phyloP scores from a whole-genome alignment of 768 basidiomycete species.

The Neoboletus magnificus region DNA sequence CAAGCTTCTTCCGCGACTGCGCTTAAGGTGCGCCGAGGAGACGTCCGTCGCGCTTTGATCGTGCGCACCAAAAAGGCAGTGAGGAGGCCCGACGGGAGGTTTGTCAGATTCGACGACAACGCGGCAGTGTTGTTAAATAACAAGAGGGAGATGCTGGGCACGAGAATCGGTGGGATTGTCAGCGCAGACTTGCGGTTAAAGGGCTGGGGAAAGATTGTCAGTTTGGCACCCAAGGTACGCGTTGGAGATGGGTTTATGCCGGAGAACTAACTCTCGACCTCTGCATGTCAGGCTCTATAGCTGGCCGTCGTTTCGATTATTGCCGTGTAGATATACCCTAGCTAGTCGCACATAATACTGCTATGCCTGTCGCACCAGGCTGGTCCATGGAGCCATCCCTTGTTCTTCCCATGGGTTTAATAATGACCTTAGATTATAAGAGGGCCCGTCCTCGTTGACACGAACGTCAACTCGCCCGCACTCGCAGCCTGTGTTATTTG shows the following conservation, averaged over 20 bases:
- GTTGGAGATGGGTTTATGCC: not conserved
- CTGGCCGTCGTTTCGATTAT: not conserved
- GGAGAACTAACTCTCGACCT: not conserved
- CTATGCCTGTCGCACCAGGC: not conserved
- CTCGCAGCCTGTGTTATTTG: not conserved
- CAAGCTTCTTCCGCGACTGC: slow-evolving; percentile 68
- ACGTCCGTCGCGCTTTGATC: slow-evolving; percentile 93
- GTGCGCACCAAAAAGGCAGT: slow-evolving; percentile 90
- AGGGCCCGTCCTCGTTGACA: not conserved
- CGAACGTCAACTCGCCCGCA: not conserved
- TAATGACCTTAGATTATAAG: no score
- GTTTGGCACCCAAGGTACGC: slow-evolving; percentile 82
- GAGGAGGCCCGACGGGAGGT: slow-evolving; percentile 81
- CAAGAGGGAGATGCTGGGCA: slow-evolving; percentile 94
- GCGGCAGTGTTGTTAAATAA: slow-evolving; percentile 92
- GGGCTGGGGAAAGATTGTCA: slow-evolving; percentile 93
- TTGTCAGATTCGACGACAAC: slow-evolving; percentile 93
- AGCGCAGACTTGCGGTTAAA: slow-evolving; percentile 87
- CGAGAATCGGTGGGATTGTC: slow-evolving; percentile 90
- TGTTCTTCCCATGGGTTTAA: not conserved
- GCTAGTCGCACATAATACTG: not conserved
- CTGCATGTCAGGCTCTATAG: slow-evolving; percentile 17
- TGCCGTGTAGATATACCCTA: slow-evolving; percentile 14
- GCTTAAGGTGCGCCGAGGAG: slow-evolving; percentile 88
- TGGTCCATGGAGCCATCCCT: not conserved